These are phyloP conservation scores for Bruguiera parviflora DNA, from an alignment of 345 rosid genomes.

Conservation along the genomic window DNA sequence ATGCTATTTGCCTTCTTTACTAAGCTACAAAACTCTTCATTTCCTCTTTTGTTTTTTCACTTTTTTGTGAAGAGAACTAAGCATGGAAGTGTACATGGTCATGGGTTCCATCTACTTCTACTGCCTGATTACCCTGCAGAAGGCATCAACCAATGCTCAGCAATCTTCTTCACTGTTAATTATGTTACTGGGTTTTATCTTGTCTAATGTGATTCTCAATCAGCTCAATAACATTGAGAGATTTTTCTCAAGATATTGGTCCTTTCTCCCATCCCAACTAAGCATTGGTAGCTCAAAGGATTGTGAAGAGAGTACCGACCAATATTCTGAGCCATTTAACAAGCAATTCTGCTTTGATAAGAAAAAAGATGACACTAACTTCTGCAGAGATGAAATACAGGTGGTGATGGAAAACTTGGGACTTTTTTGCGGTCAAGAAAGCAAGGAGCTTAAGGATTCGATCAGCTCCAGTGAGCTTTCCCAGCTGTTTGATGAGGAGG, in stretches of 20 bases:
- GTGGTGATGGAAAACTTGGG: slow-evolving; percentile 61
- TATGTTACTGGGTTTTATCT: slow-evolving; percentile 25
- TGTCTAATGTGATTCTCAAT: slow-evolving; percentile 21
- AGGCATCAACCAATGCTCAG: slow-evolving; percentile 22
- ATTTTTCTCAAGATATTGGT: slow-evolving; percentile 40
- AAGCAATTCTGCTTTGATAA: slow-evolving; percentile 7
- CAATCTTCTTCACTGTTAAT: slow-evolving; percentile 22
- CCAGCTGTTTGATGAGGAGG: slow-evolving; percentile 65
- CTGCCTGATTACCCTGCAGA: slow-evolving; percentile 29
- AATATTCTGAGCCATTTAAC: slow-evolving; percentile 24
- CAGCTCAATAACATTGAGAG: slow-evolving; percentile 21
- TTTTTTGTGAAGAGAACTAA: background rate
- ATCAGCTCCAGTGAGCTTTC: slow-evolving; percentile 41
- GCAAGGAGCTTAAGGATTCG: slow-evolving; percentile 34
- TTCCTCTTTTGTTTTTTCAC: background rate
- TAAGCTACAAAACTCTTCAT: background rate
- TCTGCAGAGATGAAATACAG: slow-evolving; percentile 54
- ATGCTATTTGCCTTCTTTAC: background rate
- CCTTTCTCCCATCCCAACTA: slow-evolving; percentile 26
- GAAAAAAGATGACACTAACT: slow-evolving; percentile 23
- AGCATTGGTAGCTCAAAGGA: slow-evolving; percentile 13
- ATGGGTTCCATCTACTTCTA: slow-evolving; percentile 17
- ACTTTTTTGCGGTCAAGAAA: slow-evolving; percentile 37
- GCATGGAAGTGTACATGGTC: background rate
- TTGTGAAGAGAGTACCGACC: slow-evolving; percentile 25